These are phyloP conservation scores for Cladophialophora bantiana DNA, from an alignment of 2,329 filamentous ascomycete species.

Conservation along the genomic window DNA sequence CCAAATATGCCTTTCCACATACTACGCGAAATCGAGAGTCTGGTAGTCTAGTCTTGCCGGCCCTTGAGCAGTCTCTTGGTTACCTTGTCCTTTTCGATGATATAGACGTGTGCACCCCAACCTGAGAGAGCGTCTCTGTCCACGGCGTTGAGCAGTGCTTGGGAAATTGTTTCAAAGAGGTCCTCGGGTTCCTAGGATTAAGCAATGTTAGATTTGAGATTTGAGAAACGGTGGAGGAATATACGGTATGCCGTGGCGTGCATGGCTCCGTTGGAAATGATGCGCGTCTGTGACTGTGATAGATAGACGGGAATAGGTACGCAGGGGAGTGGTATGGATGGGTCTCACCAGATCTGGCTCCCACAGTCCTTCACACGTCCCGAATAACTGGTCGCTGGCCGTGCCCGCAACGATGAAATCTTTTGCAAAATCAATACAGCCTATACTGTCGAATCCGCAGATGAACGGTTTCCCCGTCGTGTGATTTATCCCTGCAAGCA, in stretches of 20 bases:
- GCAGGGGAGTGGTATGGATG: neutral
- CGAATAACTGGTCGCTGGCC: constrained; percentile 95
- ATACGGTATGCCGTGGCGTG: neutral
- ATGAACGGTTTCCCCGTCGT: constrained; percentile 96
- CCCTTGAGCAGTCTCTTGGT: constrained; percentile 98
- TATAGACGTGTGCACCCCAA: constrained; percentile 98
- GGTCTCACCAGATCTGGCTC: constrained; percentile 88
- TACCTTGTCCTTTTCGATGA: constrained; percentile 99
- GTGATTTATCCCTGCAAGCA: constrained; percentile 92
- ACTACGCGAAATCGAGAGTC: constrained; percentile 13
- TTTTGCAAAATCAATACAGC: constrained; percentile 99
- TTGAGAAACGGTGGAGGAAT: neutral
- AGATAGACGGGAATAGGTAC: neutral
- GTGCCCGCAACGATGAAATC: constrained; percentile 99
- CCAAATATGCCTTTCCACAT: constrained; percentile 25
- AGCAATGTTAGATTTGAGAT: constrained; percentile 15
- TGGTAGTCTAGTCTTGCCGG: constrained; percentile 74
- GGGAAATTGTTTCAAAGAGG: constrained; percentile 97
- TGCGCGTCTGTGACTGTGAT: too few species aligned
- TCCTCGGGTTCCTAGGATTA: constrained; percentile 77
- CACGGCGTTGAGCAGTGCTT: constrained; percentile 92
- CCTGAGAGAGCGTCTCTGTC: constrained; percentile 96
- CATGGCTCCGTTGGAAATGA: neutral
- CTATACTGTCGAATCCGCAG: constrained; percentile 98
- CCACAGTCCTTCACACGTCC: constrained; percentile 97